Base-by-base conservation (phyloP, 371 early-diverging fungal species). In the Conidiobolus incongruus region DNA sequence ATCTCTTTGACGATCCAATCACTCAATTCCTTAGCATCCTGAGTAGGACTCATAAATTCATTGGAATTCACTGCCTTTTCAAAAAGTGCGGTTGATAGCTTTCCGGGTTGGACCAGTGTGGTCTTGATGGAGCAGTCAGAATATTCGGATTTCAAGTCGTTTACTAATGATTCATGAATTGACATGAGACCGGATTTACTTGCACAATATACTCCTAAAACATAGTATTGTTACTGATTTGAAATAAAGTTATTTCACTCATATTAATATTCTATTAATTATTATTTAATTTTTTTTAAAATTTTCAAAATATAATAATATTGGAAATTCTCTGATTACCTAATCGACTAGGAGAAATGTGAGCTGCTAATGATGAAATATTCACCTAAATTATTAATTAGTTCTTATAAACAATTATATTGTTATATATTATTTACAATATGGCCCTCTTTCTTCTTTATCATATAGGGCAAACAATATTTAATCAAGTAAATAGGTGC, bases 171-270 rank as follows among this genome's bases (percentile, higher is more conserved):
- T 50, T 73, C 70, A 19, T 56, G 59, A 40, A 67, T 62, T 1
- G 66, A 56, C 28, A 52, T 55, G 15, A 62, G 50, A 2, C 60
- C 74, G 16, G 63, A 59, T 46, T 73, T 73, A 28, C 66, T 61
- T 6, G 70, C 70, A 29, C 64, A 58, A 49, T 73, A 73, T 42
- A 60, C 67, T 8, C 59, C 68, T n/a, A n/a, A n/a, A n/a, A n/a
- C n/a, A n/a, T n/a, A n/a, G n/a, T n/a, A n/a, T n/a, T n/a, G n/a
- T n/a, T n/a, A n/a, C n/a, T n/a, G n/a, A n/a, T n/a, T n/a, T n/a
- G n/a, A n/a, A n/a, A n/a, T n/a, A n/a, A n/a, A n/a, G n/a, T n/a
- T n/a, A n/a, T n/a, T n/a, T n/a, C n/a, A n/a, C n/a, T n/a, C n/a
- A n/a, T n/a, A n/a, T n/a, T n/a, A n/a, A n/a, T n/a, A n/a, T n/a